Evolutionary conservation across 805 yeast genomes (phyloP).

Genomic region (Monosporozyma solicola): DNA sequence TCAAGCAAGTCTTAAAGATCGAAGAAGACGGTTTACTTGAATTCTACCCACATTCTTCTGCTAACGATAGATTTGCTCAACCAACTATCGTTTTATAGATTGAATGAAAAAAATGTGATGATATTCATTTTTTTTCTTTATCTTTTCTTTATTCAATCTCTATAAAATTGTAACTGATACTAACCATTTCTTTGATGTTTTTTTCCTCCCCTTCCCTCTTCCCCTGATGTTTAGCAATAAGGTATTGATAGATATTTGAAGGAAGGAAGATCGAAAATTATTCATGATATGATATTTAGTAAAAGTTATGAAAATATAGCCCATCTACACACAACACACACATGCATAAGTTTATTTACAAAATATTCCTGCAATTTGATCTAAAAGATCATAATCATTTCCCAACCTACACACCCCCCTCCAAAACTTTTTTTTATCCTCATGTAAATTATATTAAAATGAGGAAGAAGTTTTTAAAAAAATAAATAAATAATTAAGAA

Average conservation of each 20-base stretch:
- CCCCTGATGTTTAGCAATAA: no score
- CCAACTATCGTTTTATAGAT: conserved; percentile 28
- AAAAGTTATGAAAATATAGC: neutral
- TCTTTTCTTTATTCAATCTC: neutral
- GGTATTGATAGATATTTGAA: no score
- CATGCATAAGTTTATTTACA: neutral
- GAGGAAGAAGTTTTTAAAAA: neutral
- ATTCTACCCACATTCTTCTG: conserved; percentile 39
- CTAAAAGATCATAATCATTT: neutral
- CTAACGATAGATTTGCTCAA: conserved; percentile 28
- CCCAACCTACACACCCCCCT: neutral
- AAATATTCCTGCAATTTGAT: neutral
- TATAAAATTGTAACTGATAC: neutral
- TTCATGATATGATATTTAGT: no score
- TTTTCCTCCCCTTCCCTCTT: no score
- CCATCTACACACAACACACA: neutral
- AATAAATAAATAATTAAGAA: neutral
- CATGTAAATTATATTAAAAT: neutral
- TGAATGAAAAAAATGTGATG: neutral
- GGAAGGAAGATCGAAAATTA: no score
- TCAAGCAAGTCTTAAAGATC: conserved; percentile 76
- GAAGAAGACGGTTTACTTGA: conserved; percentile 69
- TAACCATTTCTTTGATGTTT: no score
- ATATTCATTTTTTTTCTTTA: neutral
- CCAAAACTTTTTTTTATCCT: neutral